Percentiles rank a stretch among this genome's conserved stretches.
Conservation (phyloP, 768 basidiomycete genomes). For the Antrodiella citrinella region DNA sequence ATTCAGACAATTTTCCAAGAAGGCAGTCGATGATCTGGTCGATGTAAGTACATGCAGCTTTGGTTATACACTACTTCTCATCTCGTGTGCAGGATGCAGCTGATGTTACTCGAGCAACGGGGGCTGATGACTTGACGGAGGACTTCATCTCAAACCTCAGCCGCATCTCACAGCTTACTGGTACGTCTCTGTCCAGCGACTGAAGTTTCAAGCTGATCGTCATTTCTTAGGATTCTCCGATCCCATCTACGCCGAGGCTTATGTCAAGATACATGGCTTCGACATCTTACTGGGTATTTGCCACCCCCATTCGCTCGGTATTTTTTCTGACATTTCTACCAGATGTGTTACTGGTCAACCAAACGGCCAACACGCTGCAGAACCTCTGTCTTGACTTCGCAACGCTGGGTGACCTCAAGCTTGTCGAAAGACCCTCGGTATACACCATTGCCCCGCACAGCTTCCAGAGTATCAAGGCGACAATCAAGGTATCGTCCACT, state of each 20-base stretch:
- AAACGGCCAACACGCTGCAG: conserved; percentile 88
- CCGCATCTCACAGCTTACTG: conserved; percentile 89
- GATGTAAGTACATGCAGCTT: conserved; percentile 40
- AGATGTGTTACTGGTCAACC: conserved; percentile 97
- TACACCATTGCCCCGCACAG: conserved; percentile 93
- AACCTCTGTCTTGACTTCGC: conserved; percentile 97
- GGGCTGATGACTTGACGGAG: conserved; percentile 72
- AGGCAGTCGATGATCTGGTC: conserved; percentile 70
- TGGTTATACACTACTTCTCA: not conserved
- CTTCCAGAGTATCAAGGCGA: conserved; percentile 98
- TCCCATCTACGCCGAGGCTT: conserved; percentile 96
- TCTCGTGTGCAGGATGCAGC: conserved; percentile 74
- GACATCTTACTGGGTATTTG: conserved; percentile 82
- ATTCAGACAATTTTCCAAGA: conserved; percentile 96
- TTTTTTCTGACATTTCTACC: conserved; percentile 1
- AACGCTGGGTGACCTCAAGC: conserved; percentile 92
- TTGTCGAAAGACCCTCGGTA: conserved; percentile 91
- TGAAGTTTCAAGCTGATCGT: conserved; percentile 1
- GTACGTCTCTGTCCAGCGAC: conserved; percentile 30
- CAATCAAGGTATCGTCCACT: conserved; percentile 95
- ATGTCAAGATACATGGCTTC: conserved; percentile 96
- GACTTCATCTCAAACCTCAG: conserved; percentile 94
- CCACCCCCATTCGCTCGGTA: not conserved
- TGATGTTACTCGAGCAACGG: conserved; percentile 86
- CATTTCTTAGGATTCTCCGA: conserved; percentile 78